Percentiles rank a stretch among this genome's conserved stretches.
phyloP scores from a whole-genome alignment of 2,329 filamentous ascomycete species.

The Macrophomina phaseolina region DNA sequence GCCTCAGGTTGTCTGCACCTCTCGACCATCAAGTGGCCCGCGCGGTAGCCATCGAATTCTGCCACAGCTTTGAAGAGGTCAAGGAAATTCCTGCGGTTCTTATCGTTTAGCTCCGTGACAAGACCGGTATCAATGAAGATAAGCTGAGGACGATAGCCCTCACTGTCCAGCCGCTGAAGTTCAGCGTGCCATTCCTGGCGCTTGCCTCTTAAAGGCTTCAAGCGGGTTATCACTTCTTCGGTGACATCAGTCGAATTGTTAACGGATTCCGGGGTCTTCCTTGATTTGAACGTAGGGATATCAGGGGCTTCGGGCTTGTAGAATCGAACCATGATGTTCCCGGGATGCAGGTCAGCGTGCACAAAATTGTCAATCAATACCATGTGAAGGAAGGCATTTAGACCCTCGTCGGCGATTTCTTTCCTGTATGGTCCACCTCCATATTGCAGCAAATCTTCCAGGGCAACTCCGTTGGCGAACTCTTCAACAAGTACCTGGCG shows the following conservation, averaged over 20 bases:
- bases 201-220: slow-evolving; percentile 75
- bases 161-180: slow-evolving; percentile 76
- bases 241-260: slow-evolving; percentile 74
- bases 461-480: slow-evolving; percentile 90
- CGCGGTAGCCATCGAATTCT: slow-evolving; percentile 95
- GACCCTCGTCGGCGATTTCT: slow-evolving; percentile 91
- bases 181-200: slow-evolving; percentile 74
- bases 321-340: slow-evolving; percentile 99
- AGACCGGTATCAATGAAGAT: slow-evolving; percentile 98
- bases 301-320: slow-evolving; percentile 80
- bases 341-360: slow-evolving; percentile 93
- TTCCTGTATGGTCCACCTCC: slow-evolving; percentile 92
- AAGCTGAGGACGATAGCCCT: slow-evolving; percentile 90
- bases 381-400: slow-evolving; percentile 97
- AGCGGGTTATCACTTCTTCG: slow-evolving; percentile 79
- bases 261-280: slow-evolving; percentile 40
- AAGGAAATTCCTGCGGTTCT: slow-evolving; percentile 87
- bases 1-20: slow-evolving; percentile 90
- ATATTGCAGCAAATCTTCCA: slow-evolving; percentile 87
- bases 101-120: slow-evolving; percentile 88
- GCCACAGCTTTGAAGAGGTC: slow-evolving; percentile 95
- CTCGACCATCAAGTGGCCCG: slow-evolving; percentile 94
- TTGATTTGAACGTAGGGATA: slow-evolving; percentile 51
- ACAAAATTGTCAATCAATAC: slow-evolving; percentile 96
- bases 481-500: slow-evolving; percentile 93